A percentile compares a stretch with the other conserved stretches of the same genome.
Evolutionary conservation across 1,284 basidiomycete genomes (phyloP).

Genomic region (Blastosporella zonata): DNA sequence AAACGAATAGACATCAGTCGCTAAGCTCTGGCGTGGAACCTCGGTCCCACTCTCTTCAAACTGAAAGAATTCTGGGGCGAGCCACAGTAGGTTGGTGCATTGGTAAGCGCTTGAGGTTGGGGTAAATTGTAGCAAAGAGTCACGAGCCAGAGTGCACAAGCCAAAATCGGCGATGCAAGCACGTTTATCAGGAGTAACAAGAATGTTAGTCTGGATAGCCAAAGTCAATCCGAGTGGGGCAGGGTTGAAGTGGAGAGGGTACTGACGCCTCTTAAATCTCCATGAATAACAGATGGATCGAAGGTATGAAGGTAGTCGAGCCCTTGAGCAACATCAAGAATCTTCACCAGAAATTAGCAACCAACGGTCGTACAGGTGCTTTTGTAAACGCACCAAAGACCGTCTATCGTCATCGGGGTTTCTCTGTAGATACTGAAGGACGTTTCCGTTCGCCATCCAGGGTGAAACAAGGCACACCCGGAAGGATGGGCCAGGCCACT

Average conservation of each 20-base stretch:
- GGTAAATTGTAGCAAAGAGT: slow-evolving; percentile 8
- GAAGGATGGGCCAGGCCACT: slow-evolving; percentile 4
- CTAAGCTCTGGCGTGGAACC: slow-evolving; percentile 5
- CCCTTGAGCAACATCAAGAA: slow-evolving; percentile 9
- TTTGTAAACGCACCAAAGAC: slow-evolving; percentile 7
- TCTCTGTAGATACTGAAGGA: slow-evolving; percentile 9
- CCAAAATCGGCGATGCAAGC: slow-evolving; percentile 14
- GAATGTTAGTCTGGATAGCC: slow-evolving; percentile 9
- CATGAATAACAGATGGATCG: slow-evolving; percentile 12
- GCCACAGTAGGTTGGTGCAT: slow-evolving; percentile 10
- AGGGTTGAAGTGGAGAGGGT: neutral
- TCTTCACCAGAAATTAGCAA: neutral
- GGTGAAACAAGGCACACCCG: slow-evolving; percentile 16
- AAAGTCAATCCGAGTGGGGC: neutral
- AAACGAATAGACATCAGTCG: slow-evolving; percentile 13
- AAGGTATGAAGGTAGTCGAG: slow-evolving; percentile 9
- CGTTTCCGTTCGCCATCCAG: slow-evolving; percentile 14
- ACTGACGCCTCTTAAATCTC: slow-evolving; percentile 12
- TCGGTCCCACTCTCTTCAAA: slow-evolving; percentile 3
- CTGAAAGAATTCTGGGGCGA: slow-evolving; percentile 13
- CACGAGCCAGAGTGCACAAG: slow-evolving; percentile 11
- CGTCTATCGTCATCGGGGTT: slow-evolving; percentile 6
- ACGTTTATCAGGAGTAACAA: slow-evolving; percentile 7
- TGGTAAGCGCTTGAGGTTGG: slow-evolving; percentile 5
- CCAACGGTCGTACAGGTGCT: neutral